Evolutionary conservation across 345 rosid species (phyloP).

Genomic region (Clausena lansium): DNA sequence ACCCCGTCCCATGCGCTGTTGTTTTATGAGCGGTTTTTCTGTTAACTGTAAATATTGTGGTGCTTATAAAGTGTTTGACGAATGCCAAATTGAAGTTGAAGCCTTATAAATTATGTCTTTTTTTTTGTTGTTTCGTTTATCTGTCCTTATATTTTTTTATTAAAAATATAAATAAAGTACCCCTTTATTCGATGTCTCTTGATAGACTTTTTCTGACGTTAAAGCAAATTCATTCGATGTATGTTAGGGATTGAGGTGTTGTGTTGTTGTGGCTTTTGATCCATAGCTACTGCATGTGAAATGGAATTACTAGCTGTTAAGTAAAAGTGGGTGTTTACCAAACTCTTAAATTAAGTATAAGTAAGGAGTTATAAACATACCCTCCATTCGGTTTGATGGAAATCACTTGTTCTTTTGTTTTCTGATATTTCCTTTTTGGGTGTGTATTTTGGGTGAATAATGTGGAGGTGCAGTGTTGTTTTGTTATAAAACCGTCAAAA

Average conservation of each 20-base stretch:
- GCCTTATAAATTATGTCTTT: not conserved
- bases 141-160: too few relatives aligned
- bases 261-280: too few relatives aligned
- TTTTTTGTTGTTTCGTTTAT: not conserved
- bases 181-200: too few relatives aligned
- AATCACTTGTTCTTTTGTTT: not conserved
- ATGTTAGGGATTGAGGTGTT: too few relatives aligned
- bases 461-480: not conserved
- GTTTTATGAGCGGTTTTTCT: not conserved
- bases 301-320: not conserved
- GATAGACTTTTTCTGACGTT: too few relatives aligned
- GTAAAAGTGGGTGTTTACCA: not conserved
- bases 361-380: not conserved
- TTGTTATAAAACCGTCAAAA: not conserved
- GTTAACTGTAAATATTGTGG: not conserved
- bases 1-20: not conserved
- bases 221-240: too few relatives aligned
- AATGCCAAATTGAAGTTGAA: not conserved
- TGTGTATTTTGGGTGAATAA: not conserved
- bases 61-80: not conserved
- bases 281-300: not conserved
- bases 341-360: not conserved
- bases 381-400: not conserved
- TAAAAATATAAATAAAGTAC: too few relatives aligned
- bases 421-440: not conserved